Conservation (phyloP, 768 basidiomycete genomes). For the Mycena rebaudengoi region DNA sequence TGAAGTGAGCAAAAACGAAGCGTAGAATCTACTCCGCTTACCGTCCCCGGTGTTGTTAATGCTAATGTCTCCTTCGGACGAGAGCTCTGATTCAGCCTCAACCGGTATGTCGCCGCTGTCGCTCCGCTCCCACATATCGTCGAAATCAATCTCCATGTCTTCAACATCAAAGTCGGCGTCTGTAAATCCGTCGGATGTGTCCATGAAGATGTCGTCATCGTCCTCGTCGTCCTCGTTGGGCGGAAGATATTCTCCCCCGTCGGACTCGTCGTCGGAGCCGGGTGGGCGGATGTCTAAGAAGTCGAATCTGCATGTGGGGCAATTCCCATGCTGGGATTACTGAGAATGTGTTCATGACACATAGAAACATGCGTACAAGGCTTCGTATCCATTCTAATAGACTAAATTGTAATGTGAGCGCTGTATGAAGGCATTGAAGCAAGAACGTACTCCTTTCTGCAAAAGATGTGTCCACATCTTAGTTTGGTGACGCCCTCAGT, state of each 20-base stretch:
- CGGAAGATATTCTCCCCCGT: constrained; percentile 73
- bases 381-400: constrained; percentile 73
- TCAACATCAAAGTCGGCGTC: constrained; percentile 54
- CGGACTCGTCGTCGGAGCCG: constrained; percentile 70
- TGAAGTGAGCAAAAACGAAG: not conserved
- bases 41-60: constrained; percentile 21
- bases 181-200: constrained; percentile 41
- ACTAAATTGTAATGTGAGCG: constrained; percentile 41
- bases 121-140: constrained; percentile 27
- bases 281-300: constrained; percentile 64
- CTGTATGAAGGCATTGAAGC: constrained; percentile 3
- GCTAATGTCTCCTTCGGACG: constrained; percentile 30
- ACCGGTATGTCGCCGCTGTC: constrained; percentile 32
- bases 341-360: not conserved
- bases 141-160: constrained; percentile 43
- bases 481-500: constrained; percentile 67
- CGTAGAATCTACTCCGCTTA: not conserved
- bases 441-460: constrained; percentile 63
- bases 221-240: constrained; percentile 60
- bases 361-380: constrained; percentile 46
- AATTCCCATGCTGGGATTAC: constrained; percentile 66
- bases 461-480: constrained; percentile 73
- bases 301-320: constrained; percentile 69
- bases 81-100: constrained; percentile 5
- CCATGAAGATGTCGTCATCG: constrained; percentile 44